phyloP scores from a whole-genome alignment of 2,329 filamentous ascomycete species.

The Penicillium sp. region DNA sequence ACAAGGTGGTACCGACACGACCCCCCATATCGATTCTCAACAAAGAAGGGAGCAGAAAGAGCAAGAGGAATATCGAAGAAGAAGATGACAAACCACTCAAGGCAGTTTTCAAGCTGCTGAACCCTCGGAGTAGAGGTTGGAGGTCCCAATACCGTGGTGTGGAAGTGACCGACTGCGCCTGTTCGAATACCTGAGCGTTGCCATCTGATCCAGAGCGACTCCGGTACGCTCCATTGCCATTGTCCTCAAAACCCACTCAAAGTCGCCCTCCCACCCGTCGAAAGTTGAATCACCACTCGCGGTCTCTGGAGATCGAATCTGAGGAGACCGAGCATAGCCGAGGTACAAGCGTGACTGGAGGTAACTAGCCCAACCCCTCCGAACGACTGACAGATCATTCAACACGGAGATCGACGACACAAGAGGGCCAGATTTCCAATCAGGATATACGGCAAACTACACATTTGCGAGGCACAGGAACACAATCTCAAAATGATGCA shows the following conservation, averaged over 20 bases:
- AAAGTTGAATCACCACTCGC: background rate
- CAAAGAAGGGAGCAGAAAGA: too few species aligned
- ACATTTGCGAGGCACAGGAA: background rate
- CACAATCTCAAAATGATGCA: conserved; percentile 65
- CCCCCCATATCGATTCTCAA: too few species aligned
- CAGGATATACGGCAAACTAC: background rate
- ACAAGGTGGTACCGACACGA: too few species aligned
- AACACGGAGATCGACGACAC: background rate
- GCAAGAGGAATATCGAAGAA: too few species aligned
- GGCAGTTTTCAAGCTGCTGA: too few species aligned
- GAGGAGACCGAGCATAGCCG: conserved; percentile 10
- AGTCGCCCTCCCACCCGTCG: background rate
- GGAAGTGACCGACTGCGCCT: background rate
- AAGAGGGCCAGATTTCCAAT: background rate
- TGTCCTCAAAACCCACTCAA: background rate
- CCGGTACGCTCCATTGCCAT: background rate
- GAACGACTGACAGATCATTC: background rate
- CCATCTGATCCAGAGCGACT: background rate
- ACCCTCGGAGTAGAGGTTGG: too few species aligned
- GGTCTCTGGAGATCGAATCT: background rate
- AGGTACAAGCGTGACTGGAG: conserved; percentile 3
- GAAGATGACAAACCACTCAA: too few species aligned
- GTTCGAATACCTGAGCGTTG: background rate
- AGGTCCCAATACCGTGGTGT: too few species aligned
- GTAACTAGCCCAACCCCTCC: conserved; percentile 24